Base-by-base conservation (phyloP, 2,329 filamentous ascomycete species). In the Aspergillus sp. region DNA sequence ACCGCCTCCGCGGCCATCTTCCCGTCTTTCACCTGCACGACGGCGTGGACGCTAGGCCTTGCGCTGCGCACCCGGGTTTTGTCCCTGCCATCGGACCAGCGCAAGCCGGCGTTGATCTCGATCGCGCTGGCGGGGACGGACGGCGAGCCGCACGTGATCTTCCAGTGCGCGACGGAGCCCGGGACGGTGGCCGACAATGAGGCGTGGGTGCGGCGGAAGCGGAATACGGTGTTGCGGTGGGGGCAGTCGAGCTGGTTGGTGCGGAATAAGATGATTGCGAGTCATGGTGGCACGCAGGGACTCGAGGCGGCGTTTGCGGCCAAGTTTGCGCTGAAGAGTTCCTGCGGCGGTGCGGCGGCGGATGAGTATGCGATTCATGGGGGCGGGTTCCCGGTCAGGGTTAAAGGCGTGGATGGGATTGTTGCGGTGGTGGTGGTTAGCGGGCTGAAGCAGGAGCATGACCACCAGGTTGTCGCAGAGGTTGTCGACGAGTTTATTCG, bases 361-460 rank as follows among this genome's bases (percentile, higher is more conserved):
- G 67, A 69, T 33, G 65, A 73, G 19, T 89, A 82, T 63, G 82
- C 82, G 1, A 82, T 86, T 40, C 82, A 88, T 56, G 84, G 84
- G 0, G 84, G 84, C 14, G 84, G 70, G 0, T 75, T 84, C 41
- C 84, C 84, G 0, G 71, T 89, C 19, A 68, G 75, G 5, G 82
- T 89, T 5, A 63, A 64, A 33, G 80, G 80, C 0, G 80, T 88
- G 1, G 82, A 88, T 60, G 83, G 82, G 0, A 62, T 86, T 3
- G 77, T 86, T 6, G 83, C 74, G 1, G 78, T 85, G 1, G 75
- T 86, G 15, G 75, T 86, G 12, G 80, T 89, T 1, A 82, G 77
- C 49, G 84, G 83, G 4, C 56, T 89, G 55, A 80, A 78, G 63
- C 80, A 86, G 58, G 69, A 82, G 47, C 73, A 86, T 61, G 82